A percentile compares a stretch with the other conserved stretches of the same genome.
These are phyloP conservation scores for Stentor roeselii DNA, from an alignment of 73 alveolate species.

Conservation along the genomic window DNA sequence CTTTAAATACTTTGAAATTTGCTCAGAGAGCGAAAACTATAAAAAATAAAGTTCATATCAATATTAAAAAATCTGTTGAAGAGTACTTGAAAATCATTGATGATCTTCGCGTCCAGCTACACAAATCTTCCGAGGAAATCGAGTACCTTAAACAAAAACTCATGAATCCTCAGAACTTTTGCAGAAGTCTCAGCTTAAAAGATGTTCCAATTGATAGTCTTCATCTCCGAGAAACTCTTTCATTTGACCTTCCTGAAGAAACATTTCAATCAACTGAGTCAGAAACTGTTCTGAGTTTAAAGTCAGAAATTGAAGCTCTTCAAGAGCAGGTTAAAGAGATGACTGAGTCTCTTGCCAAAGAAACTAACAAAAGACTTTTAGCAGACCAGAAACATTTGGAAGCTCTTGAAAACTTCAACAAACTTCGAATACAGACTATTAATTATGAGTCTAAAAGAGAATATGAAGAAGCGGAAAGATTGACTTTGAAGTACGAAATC, in stretches of 20 bases:
- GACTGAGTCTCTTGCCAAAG: neutral
- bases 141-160: neutral
- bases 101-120: neutral
- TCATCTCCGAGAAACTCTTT: neutral
- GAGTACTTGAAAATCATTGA: neutral
- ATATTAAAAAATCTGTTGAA: constrained; percentile 23
- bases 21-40: constrained; percentile 84
- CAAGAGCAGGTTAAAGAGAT: neutral
- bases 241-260: neutral
- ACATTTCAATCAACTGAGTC: neutral
- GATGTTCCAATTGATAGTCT: no score
- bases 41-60: neutral
- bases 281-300: neutral
- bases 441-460: neutral
- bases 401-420: neutral
- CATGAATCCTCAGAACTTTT: neutral
- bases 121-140: neutral
- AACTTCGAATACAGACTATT: no score
- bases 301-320: neutral
- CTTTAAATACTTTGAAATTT: constrained; percentile 76
- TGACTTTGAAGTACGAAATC: neutral
- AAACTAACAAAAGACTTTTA: neutral
- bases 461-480: neutral
- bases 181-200: neutral
- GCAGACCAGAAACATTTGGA: neutral